A percentile compares a stretch with the other conserved stretches of the same genome.
Evolutionary conservation across 2,329 filamentous ascomycete species (phyloP).

Genomic region (Trichophyton equinum): DNA sequence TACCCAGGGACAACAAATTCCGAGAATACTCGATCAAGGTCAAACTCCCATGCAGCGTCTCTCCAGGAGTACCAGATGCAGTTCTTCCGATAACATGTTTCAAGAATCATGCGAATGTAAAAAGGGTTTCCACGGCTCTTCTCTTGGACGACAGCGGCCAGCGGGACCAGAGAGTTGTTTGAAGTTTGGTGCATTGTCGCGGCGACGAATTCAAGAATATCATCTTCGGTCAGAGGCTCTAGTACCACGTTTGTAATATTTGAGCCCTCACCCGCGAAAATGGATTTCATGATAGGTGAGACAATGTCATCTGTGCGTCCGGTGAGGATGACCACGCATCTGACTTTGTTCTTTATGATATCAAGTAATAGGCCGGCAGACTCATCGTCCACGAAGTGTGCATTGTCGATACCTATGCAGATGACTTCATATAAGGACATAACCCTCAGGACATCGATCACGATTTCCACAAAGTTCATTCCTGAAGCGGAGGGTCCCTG

Average conservation of each 20-base stretch:
- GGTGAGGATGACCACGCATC: slow-evolving; percentile 70
- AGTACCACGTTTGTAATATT: slow-evolving; percentile 60
- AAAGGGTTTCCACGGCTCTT: slow-evolving; percentile 84
- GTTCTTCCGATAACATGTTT: slow-evolving; percentile 70
- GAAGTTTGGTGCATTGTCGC: slow-evolving; percentile 61
- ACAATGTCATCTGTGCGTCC: slow-evolving; percentile 55
- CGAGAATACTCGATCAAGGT: slow-evolving; percentile 73
- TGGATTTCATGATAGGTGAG: slow-evolving; percentile 29
- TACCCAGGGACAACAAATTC: slow-evolving; percentile 70
- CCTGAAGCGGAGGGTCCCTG: slow-evolving; percentile 25
- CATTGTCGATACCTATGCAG: slow-evolving; percentile 75
- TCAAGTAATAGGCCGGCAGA: slow-evolving; percentile 71
- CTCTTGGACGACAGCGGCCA: slow-evolving; percentile 76
- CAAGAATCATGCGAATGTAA: slow-evolving; percentile 82
- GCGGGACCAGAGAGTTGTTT: slow-evolving; percentile 57
- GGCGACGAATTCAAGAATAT: slow-evolving; percentile 72
- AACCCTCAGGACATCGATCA: slow-evolving; percentile 71
- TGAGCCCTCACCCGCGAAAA: slow-evolving; percentile 39
- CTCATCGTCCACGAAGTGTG: slow-evolving; percentile 83
- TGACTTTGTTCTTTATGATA: slow-evolving; percentile 65
- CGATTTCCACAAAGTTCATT: slow-evolving; percentile 73
- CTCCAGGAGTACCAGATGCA: slow-evolving; percentile 89
- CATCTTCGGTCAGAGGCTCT: slow-evolving; percentile 59
- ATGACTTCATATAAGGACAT: slow-evolving; percentile 76
- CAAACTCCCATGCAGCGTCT: slow-evolving; percentile 68